These are phyloP conservation scores for Aspergillus mulundensis DNA, from an alignment of 495 filamentous ascomycete genomes.

Conservation along the genomic window DNA sequence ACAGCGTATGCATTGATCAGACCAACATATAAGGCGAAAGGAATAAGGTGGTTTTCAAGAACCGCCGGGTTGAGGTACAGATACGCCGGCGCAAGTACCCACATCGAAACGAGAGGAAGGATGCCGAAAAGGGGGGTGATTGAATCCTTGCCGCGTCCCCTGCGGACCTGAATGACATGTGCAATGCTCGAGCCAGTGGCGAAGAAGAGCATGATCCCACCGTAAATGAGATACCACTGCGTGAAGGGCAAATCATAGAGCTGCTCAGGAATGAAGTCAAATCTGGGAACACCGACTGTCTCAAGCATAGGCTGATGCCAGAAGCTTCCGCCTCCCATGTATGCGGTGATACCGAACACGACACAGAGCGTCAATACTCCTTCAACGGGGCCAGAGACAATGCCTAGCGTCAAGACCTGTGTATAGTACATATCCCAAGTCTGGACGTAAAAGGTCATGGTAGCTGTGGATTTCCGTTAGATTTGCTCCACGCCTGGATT, in stretches of 20 bases:
- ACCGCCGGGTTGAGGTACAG: constrained; percentile 80
- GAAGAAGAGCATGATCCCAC: constrained; percentile 72
- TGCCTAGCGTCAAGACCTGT: constrained; percentile 84
- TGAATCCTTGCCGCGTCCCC: constrained; percentile 63
- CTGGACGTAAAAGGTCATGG: constrained; percentile 93
- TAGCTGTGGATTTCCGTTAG: constrained; percentile 45
- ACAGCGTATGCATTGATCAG: constrained; percentile 91
- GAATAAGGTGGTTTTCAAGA: constrained; percentile 73
- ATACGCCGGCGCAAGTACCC: constrained; percentile 71
- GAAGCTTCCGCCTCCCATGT: constrained; percentile 82
- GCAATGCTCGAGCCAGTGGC: constrained; percentile 68
- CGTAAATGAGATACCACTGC: constrained; percentile 93
- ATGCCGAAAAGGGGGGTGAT: constrained; percentile 74
- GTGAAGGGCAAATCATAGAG: constrained; percentile 79
- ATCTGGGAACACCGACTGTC: constrained; percentile 63
- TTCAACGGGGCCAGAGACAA: constrained; percentile 93
- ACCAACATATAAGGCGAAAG: constrained; percentile 82
- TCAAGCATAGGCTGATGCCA: constrained; percentile 81
- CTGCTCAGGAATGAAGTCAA: constrained; percentile 59
- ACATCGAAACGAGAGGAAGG: constrained; percentile 69
- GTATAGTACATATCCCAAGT: constrained; percentile 99
- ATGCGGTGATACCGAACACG: constrained; percentile 82
- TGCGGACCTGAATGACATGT: constrained; percentile 79
- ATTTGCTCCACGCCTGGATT: neutral
- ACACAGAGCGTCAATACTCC: constrained; percentile 79